Percentiles rank a stretch among this genome's conserved stretches.
These are phyloP conservation scores for Penicillium sp. DNA, from an alignment of 2,329 filamentous ascomycete genomes.

Conservation along the genomic window DNA sequence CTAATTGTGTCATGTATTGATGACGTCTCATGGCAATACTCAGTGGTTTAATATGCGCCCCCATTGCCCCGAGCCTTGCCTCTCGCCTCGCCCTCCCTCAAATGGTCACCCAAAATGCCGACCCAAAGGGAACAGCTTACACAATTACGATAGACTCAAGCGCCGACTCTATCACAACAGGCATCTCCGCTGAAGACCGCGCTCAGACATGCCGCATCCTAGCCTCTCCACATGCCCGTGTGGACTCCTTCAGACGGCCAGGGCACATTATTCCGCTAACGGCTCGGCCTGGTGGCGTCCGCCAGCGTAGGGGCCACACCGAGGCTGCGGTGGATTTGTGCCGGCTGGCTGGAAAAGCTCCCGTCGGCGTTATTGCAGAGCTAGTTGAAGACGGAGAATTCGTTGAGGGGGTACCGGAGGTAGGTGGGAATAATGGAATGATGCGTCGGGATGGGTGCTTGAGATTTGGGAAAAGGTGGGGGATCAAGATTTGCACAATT, in stretches of 20 bases:
- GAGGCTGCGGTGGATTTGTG: slow-evolving; percentile 94
- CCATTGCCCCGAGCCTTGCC: slow-evolving; percentile 71
- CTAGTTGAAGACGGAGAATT: slow-evolving; percentile 82
- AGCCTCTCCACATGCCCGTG: slow-evolving; percentile 62
- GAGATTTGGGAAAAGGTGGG: slow-evolving; percentile 82
- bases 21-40: background rate
- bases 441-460: slow-evolving; percentile 86
- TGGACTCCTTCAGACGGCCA: slow-evolving; percentile 71
- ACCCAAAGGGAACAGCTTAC: slow-evolving; percentile 90
- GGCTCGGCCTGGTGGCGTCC: slow-evolving; percentile 76
- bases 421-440: slow-evolving; percentile 73
- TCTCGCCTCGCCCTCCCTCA: slow-evolving; percentile 74
- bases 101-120: slow-evolving; percentile 80
- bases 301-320: slow-evolving; percentile 80
- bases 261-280: slow-evolving; percentile 88
- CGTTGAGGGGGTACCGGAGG: slow-evolving; percentile 66
- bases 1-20: no score
- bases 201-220: slow-evolving; percentile 77
- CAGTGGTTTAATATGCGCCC: slow-evolving; percentile 86
- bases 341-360: slow-evolving; percentile 73
- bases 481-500: slow-evolving; percentile 92
- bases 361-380: slow-evolving; percentile 83
- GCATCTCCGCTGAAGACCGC: slow-evolving; percentile 87
- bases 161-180: slow-evolving; percentile 74
- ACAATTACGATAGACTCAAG: slow-evolving; percentile 83